Evolutionary conservation across 2,329 filamentous ascomycete genomes (phyloP), one percentile per base, ranked within the genome.

Genomic region (Colletotrichum higginsianum): DNA sequence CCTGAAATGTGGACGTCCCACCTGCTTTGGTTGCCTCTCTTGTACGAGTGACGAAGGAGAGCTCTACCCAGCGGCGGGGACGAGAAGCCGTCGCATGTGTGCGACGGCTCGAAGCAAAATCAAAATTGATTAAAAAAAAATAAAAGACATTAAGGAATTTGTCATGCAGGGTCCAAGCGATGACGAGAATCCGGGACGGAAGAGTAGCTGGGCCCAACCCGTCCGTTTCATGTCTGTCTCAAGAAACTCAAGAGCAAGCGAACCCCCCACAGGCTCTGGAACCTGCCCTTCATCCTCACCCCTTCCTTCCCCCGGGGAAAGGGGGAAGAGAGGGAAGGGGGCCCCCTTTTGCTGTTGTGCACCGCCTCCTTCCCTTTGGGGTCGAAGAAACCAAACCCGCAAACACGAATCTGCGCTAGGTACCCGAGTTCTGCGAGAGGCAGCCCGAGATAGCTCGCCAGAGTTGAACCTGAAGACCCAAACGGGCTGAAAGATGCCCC

Each of bases 151-250:
- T 9, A 47, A 35, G n/a, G 55, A 61, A 72, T 72, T 72, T 72
- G 70, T 72, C 70, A 72, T 71, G 55, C 70, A 55, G 35, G 61
- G 71, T 61, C 68, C 55, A 67, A 72, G 68, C 58, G 56, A 35
- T n/a, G 21, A 35, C 30, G 9, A 35, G 42, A 52, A 23, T 55
- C 53, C 46, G 38, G 62, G 35, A 46, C 21, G 52, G 52, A 52
- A n/a, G 21, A 18, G 38, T 35, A 50, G n/a, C 16, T 30, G n/a
- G 46, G 16, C 42, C 30, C 46, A 42, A 26, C 38, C 23, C 47
- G 30, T 35, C 63, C 63, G 71, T 73, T 73, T 73, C 71, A 73
- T 61, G 60, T 72, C 16, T 63, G 71, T 73, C 71, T 72, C 71
- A 73, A 61, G 60, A 72, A 23, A 35, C 30, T 42, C 61, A 49